Conservation (phyloP, 2,329 filamentous ascomycete species). For the Thielaviopsis euricoi region DNA sequence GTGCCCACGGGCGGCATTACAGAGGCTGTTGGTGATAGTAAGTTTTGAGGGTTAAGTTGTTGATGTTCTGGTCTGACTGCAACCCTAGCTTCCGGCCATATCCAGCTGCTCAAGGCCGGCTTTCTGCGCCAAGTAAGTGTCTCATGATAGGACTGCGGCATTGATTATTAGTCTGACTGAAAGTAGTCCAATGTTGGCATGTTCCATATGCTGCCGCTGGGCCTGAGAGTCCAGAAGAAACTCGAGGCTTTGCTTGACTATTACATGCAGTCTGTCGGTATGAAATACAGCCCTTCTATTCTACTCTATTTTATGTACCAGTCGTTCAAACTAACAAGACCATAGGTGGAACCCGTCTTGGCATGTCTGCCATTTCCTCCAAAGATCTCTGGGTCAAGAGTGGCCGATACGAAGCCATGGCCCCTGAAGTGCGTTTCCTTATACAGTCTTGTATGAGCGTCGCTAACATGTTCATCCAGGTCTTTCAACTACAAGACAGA, state of each 20-base stretch:
- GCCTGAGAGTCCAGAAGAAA: constrained; percentile 75
- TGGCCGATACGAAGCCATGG: constrained; percentile 57
- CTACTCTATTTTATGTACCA: neutral
- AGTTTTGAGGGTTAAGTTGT: constrained; percentile 7
- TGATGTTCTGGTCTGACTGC: neutral
- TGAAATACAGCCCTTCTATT: neutral
- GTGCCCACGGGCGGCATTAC: constrained; percentile 56
- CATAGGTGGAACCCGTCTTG: constrained; percentile 62
- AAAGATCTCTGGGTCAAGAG: constrained; percentile 70
- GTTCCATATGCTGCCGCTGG: constrained; percentile 81
- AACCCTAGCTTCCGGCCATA: constrained; percentile 9
- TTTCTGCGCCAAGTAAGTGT: constrained; percentile 51
- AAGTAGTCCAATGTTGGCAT: constrained; percentile 66
- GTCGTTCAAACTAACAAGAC: constrained; percentile 1
- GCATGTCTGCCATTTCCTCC: constrained; percentile 72
- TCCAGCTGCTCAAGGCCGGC: constrained; percentile 39
- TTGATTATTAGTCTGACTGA: neutral
- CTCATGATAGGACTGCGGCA: neutral
- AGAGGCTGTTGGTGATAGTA: constrained; percentile 37
- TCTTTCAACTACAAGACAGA: constrained; percentile 68
- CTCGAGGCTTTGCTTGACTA: constrained; percentile 72
- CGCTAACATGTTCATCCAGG: constrained; percentile 28
- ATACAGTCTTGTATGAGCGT: neutral
- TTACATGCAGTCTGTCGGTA: constrained; percentile 65
- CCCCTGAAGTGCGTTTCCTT: constrained; percentile 45